phyloP scores from a whole-genome alignment of 2,329 filamentous ascomycete genomes.

The Periconia macrospinosa region DNA sequence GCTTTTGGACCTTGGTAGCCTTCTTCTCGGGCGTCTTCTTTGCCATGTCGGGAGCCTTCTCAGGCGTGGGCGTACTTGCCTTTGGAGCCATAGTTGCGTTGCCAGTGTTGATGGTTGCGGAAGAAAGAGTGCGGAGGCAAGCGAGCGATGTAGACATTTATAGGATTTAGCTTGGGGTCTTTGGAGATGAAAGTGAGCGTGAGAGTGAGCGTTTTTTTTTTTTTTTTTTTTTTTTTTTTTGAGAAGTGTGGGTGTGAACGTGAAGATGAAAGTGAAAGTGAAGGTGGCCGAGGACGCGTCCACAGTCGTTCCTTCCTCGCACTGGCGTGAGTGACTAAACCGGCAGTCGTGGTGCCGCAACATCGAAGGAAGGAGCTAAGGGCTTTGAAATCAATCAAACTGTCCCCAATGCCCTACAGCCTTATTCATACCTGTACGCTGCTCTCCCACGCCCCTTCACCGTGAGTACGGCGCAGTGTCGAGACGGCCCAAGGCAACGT shows the following conservation, averaged over 20 bases:
- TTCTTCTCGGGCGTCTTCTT: background rate
- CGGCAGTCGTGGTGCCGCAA: too few relatives aligned
- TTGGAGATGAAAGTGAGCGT: background rate
- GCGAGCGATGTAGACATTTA: background rate
- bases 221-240: too few relatives aligned
- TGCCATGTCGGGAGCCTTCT: background rate
- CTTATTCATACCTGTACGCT: too few relatives aligned
- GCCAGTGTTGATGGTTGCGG: too few relatives aligned
- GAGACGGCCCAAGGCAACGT: too few relatives aligned
- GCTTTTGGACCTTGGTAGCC: conserved; percentile 4
- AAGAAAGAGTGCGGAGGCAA: background rate
- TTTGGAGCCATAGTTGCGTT: conserved; percentile 1
- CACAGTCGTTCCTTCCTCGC: too few relatives aligned
- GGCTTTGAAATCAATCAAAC: too few relatives aligned
- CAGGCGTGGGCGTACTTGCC: background rate
- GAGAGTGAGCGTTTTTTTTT: background rate
- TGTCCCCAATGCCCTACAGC: too few relatives aligned
- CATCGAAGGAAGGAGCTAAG: too few relatives aligned
- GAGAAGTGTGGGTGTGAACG: conserved; percentile 3
- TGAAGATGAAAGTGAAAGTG: background rate
- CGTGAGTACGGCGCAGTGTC: too few relatives aligned
- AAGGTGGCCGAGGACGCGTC: background rate
- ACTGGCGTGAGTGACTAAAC: too few relatives aligned
- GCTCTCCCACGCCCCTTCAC: too few relatives aligned
- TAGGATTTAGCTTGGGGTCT: background rate